A percentile compares a stretch with the other conserved stretches of the same genome.
These are phyloP conservation scores for Sporothrix globosa DNA, from an alignment of 2,329 filamentous ascomycete species.

Conservation along the genomic window DNA sequence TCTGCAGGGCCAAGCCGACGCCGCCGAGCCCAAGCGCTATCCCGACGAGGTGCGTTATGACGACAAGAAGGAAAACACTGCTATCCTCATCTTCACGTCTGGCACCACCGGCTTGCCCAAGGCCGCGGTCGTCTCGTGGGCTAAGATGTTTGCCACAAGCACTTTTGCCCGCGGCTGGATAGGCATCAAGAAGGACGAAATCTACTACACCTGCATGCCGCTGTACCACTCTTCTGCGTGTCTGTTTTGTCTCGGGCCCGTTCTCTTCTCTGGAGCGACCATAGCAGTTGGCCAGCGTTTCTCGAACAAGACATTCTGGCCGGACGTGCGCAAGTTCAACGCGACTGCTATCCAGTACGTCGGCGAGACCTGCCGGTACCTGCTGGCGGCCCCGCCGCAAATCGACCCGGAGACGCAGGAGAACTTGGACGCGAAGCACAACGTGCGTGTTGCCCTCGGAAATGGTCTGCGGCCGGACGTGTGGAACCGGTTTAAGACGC, in stretches of 20 bases:
- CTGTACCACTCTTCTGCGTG: conserved; percentile 83
- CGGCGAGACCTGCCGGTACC: conserved; percentile 82
- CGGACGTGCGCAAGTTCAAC: conserved; percentile 68
- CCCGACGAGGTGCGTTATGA: conserved; percentile 61
- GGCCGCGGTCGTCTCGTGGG: conserved; percentile 74
- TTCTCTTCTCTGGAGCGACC: conserved; percentile 64
- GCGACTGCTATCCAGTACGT: conserved; percentile 85
- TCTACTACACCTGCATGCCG: conserved; percentile 87
- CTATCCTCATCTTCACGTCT: conserved; percentile 79
- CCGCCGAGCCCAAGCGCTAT: conserved; percentile 57
- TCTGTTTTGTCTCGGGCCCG: conserved; percentile 67
- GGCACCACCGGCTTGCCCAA: conserved; percentile 86
- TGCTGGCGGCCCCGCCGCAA: conserved; percentile 68
- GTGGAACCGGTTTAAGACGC: conserved; percentile 80
- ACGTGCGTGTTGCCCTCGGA: conserved; percentile 74
- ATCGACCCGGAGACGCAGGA: conserved; percentile 66
- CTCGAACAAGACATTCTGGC: conserved; percentile 76
- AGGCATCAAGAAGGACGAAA: conserved; percentile 62
- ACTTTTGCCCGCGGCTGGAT: conserved; percentile 60
- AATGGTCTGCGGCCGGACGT: conserved; percentile 85
- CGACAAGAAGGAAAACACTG: conserved; percentile 59
- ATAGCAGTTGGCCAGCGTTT: conserved; percentile 76
- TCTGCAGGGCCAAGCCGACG: conserved; percentile 57
- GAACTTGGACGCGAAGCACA: conserved; percentile 71
- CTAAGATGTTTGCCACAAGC: conserved; percentile 61